Conservation (phyloP, 129 eudicot species). For the carrot (Daucus carota) region DH1_v3.0 NC_030381.2:31301501-31302000, state of each 20-base stretch:
- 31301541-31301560: slow-evolving; percentile 45
- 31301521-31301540: slow-evolving; percentile 67
- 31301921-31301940: slow-evolving; percentile 49
- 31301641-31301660: slow-evolving; percentile 31
- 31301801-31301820: slow-evolving; percentile 36
- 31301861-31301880: slow-evolving; percentile 83
- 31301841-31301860: slow-evolving; percentile 75
- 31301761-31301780: slow-evolving; percentile 73
- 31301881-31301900: slow-evolving; percentile 78
- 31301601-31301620: slow-evolving; percentile 27
- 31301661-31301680: neutral
- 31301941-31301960: slow-evolving; percentile 83
- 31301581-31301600: slow-evolving; percentile 40
- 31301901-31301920: slow-evolving; percentile 55
- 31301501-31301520: slow-evolving; percentile 21
- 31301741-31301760: slow-evolving; percentile 85
- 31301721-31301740: slow-evolving; percentile 63
- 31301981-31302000: slow-evolving; percentile 61
- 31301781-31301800: slow-evolving; percentile 55
- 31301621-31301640: slow-evolving; percentile 41
- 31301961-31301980: slow-evolving; percentile 55
- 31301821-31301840: slow-evolving; percentile 74
- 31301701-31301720: slow-evolving; percentile 23
- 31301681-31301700: neutral
- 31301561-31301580: slow-evolving; percentile 71